These are phyloP conservation scores for Cyberlindnera misumaiensis DNA, from an alignment of 805 yeast genomes.

Conservation along the genomic window DNA sequence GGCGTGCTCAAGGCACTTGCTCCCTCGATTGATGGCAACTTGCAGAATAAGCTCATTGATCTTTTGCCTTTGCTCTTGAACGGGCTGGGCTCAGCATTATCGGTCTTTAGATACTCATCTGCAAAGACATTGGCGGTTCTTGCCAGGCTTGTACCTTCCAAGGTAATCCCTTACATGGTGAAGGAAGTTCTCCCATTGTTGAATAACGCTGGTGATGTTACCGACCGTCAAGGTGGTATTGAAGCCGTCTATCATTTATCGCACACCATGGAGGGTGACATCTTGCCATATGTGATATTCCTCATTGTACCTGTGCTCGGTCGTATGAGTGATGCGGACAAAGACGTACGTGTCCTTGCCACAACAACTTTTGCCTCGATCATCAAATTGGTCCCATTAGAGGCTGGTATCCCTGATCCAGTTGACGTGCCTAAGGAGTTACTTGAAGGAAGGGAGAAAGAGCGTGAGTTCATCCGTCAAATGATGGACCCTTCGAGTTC, in stretches of 20 bases:
- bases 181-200: conserved; percentile 71
- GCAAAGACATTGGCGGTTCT: conserved; percentile 84
- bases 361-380: conserved; percentile 96
- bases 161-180: conserved; percentile 75
- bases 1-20: conserved; percentile 74
- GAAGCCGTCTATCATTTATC: conserved; percentile 87
- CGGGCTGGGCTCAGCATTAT: conserved; percentile 58
- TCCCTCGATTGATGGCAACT: conserved; percentile 45
- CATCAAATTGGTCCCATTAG: conserved; percentile 91
- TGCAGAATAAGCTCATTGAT: conserved; percentile 45
- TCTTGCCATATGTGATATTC: conserved; percentile 91
- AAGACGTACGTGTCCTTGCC: conserved; percentile 81
- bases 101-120: conserved; percentile 85
- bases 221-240: conserved; percentile 86
- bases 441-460: conserved; percentile 83
- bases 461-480: conserved; percentile 89
- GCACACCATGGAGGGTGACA: conserved; percentile 76
- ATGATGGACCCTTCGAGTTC: conserved; percentile 97
- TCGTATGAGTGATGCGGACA: conserved; percentile 93
- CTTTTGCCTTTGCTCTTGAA: conserved; percentile 44
- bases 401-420: conserved; percentile 96
- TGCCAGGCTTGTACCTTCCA: conserved; percentile 60
- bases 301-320: conserved; percentile 95
- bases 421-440: conserved; percentile 80
- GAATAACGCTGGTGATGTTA: conserved; percentile 62